A percentile compares a stretch with the other conserved stretches of the same genome.
Conservation (phyloP, 306 rosid genomes). For the Cyclanthera cordifolia region DNA sequence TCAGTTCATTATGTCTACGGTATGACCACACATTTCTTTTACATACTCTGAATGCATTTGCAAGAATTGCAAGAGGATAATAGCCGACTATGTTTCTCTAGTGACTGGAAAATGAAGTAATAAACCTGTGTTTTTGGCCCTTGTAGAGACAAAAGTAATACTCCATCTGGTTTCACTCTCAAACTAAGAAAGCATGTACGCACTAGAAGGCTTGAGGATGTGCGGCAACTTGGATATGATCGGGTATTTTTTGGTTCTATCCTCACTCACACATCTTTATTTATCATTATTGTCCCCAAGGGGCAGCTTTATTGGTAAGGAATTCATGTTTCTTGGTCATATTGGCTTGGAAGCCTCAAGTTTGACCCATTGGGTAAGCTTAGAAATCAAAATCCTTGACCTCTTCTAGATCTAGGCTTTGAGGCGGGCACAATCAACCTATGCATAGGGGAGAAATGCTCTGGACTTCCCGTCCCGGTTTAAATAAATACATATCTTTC, state of each 20-base stretch:
- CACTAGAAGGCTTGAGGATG: constrained; percentile 92
- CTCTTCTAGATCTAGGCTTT: too few species aligned
- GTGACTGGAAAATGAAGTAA: background rate
- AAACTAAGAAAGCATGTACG: constrained; percentile 89
- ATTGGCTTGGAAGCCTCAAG: too few species aligned
- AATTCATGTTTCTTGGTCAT: too few species aligned
- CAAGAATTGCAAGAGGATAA: background rate
- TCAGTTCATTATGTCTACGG: background rate
- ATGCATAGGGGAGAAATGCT: too few species aligned
- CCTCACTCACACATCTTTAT: background rate
- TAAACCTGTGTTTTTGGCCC: background rate
- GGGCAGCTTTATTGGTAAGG: too few species aligned
- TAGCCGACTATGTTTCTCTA: background rate
- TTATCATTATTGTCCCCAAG: too few species aligned
- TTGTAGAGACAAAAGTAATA: constrained; percentile 76
- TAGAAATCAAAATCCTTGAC: too few species aligned
- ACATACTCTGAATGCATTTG: background rate
- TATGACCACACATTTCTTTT: background rate
- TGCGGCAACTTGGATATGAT: constrained; percentile 96
- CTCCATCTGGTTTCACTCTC: constrained; percentile 95
- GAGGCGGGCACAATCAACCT: too few species aligned
- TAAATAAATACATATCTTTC: too few species aligned
- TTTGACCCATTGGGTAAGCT: too few species aligned
- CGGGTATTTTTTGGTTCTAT: constrained; percentile 35
- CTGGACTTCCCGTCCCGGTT: too few species aligned